Percentiles rank a stretch among this genome's conserved stretches.
Evolutionary conservation across 441 rosid genomes (phyloP).

Genomic region (Populus trichocarpa): DNA sequence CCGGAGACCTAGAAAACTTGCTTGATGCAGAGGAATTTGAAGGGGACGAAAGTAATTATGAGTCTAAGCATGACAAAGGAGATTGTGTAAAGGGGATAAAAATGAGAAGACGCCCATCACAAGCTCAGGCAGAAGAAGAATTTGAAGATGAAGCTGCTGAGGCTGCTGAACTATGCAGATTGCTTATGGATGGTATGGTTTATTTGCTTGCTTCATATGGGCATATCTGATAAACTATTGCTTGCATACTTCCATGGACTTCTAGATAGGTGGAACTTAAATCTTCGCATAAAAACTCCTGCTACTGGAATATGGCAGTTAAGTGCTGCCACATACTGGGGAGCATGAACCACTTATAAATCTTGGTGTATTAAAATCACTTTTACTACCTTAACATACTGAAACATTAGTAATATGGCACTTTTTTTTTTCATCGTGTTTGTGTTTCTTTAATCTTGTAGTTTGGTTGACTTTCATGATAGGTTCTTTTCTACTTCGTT

Average conservation of each 20-base stretch:
- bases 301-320: not conserved
- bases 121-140: constrained; percentile 89
- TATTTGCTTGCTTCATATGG: constrained; percentile 12
- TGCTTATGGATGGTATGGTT: constrained; percentile 93
- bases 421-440: not conserved
- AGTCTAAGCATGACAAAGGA: constrained; percentile 63
- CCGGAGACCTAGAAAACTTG: constrained; percentile 95
- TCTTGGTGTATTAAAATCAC: not conserved
- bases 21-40: constrained; percentile 98
- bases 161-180: constrained; percentile 87
- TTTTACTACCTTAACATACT: not conserved
- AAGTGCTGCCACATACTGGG: not conserved
- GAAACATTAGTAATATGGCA: not conserved
- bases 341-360: not conserved
- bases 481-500: not conserved
- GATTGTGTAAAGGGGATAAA: constrained; percentile 91
- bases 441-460: not conserved
- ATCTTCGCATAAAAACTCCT: not conserved
- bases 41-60: constrained; percentile 63
- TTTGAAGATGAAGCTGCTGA: constrained; percentile 97
- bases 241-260: not conserved
- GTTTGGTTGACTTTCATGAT: not conserved
- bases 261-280: not conserved
- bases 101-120: constrained; percentile 85
- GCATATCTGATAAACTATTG: not conserved